Evolutionary conservation across 768 basidiomycete genomes (phyloP), one percentile per base, ranked within the genome.

Genomic region (Boletus barrowsii): DNA sequence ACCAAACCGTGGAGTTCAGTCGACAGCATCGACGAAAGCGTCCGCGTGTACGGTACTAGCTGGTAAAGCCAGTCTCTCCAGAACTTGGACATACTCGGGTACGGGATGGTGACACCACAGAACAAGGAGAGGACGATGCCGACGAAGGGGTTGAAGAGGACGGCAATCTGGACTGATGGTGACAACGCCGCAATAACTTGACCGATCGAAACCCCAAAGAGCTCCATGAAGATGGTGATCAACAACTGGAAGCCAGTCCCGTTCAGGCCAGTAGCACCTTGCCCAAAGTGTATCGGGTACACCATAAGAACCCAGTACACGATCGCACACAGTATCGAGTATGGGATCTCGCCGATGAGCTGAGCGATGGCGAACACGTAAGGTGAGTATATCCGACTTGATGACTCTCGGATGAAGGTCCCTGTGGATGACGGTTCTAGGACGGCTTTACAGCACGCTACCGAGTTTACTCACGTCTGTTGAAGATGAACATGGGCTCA

Each of bases 321-420:
- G 47, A 83, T 63, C 11, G 80, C 86, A 59, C 89, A 92, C 14
- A 89, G 63, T 32, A 88, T 65, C 45, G 80, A 85, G 69, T 86
- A 88, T 0, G 91, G 93, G 51, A 89, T 79, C 69, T 96, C 92
- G 41, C 90, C 86, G 14, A 90, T 66, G 24, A 94, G 76, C 65
- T 94, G 93, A 3, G 86, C 83, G 33, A 90, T 79, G 30, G 91
- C 88, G 66, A 95, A 95, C 20, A 92, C 89, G 53, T 84, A 85
- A 0, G 90, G 86, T 0, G 86, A 88, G 71, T 94, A 94, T 64
- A 94, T 93, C 55, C 88, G 82, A 72, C 88, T 89, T 3, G 86
- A 88, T 0, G 88, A 79, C 72, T 93, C 91, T 57, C 68, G 62
- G 22, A 76, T 72, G 59, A 77, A 77, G 37, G 70, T 71, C 18